phyloP scores from a whole-genome alignment of 1,284 basidiomycete species.

The Sporisorium reilianum region DNA sequence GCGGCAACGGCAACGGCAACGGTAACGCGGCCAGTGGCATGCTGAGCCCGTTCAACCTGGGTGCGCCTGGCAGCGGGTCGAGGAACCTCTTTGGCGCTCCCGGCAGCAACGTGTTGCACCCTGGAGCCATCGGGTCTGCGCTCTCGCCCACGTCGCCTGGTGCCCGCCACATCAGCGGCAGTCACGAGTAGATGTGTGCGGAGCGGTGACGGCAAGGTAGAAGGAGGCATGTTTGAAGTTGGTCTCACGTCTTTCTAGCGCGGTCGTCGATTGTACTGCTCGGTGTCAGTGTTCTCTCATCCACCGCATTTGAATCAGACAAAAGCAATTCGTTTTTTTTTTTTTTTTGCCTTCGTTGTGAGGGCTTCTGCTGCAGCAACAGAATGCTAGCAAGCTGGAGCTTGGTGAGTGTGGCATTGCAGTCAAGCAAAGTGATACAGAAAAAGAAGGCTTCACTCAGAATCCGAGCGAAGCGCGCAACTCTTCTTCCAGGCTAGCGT shows the following conservation, averaged over 20 bases:
- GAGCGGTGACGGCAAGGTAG: not conserved
- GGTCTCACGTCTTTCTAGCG: not conserved
- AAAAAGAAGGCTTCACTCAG: conserved; percentile 7
- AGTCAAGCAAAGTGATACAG: not conserved
- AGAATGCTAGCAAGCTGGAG: too few species aligned
- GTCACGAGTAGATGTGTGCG: conserved; percentile 26
- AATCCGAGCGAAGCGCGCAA: conserved; percentile 58
- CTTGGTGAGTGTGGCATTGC: too few species aligned
- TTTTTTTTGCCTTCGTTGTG: too few species aligned
- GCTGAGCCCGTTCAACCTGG: conserved; percentile 37
- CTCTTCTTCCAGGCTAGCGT: conserved; percentile 53
- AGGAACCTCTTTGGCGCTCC: conserved; percentile 48
- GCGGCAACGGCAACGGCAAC: conserved; percentile 12
- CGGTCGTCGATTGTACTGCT: not conserved
- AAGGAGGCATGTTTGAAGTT: not conserved
- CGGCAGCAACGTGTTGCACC: conserved; percentile 34
- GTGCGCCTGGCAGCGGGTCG: conserved; percentile 33
- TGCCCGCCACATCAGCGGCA: conserved; percentile 32
- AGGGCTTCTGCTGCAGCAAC: not conserved
- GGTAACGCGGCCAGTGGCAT: conserved; percentile 11
- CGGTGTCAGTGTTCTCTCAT: not conserved
- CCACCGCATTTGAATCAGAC: not conserved
- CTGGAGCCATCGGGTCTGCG: conserved; percentile 43
- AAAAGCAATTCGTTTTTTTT: not conserved
- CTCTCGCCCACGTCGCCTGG: conserved; percentile 47